Evolutionary conservation across 2,329 filamentous ascomycete species (phyloP).

Genomic region (Colletotrichum godetiae): DNA sequence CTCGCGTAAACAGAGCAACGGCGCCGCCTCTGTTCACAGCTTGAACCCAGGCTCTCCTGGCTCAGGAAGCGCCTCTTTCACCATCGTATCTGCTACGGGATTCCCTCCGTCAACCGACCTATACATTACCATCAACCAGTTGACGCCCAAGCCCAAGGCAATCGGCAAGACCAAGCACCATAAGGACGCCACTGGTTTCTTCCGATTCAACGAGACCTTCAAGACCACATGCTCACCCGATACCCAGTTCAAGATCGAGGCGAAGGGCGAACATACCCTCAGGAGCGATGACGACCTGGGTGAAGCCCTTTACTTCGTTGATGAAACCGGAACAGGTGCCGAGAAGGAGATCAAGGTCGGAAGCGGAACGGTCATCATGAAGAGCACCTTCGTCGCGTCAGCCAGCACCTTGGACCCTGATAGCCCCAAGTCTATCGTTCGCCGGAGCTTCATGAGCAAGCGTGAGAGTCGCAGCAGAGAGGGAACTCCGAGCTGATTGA

Average conservation of each 20-base stretch:
- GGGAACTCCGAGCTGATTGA: conserved; percentile 45
- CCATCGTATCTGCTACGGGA: conserved; percentile 80
- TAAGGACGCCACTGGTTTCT: conserved; percentile 75
- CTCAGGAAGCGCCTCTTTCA: conserved; percentile 82
- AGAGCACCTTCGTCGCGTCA: conserved; percentile 74
- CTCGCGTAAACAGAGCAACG: conserved; percentile 67
- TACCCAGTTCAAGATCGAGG: conserved; percentile 85
- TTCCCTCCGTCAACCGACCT: conserved; percentile 82
- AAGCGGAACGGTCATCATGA: conserved; percentile 76
- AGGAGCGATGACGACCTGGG: conserved; percentile 86
- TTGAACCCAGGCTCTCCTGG: conserved; percentile 70
- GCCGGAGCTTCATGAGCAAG: conserved; percentile 68
- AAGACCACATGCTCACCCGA: conserved; percentile 83
- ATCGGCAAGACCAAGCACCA: conserved; percentile 93
- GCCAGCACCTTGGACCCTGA: conserved; percentile 52
- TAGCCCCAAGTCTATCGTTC: conserved; percentile 59
- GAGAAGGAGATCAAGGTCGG: conserved; percentile 84
- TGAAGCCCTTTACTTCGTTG: conserved; percentile 90
- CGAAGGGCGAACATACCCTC: conserved; percentile 87
- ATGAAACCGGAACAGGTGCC: conserved; percentile 75
- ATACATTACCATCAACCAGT: conserved; percentile 78
- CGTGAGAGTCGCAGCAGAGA: conserved; percentile 61
- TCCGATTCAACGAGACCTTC: conserved; percentile 83
- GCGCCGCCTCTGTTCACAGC: conserved; percentile 75
- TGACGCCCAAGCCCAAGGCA: conserved; percentile 77